A percentile compares a stretch with the other conserved stretches of the same genome.
These are phyloP conservation scores for Claviceps pusilla DNA, from an alignment of 2,329 filamentous ascomycete genomes.

Conservation along the genomic window DNA sequence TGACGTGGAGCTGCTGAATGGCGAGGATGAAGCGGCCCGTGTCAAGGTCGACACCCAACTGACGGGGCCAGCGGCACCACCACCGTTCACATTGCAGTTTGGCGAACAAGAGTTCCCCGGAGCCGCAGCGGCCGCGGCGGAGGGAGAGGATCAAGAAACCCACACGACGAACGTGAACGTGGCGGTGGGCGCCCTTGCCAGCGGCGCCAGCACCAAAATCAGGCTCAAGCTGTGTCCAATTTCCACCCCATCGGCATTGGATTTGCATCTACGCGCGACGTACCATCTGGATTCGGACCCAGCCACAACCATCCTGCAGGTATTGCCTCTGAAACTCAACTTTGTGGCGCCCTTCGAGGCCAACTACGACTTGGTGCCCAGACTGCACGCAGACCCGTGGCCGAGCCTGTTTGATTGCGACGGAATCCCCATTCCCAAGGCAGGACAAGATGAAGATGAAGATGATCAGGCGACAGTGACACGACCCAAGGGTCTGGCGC, in stretches of 20 bases:
- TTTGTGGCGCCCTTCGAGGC: conserved; percentile 80
- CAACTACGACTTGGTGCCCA: conserved; percentile 73
- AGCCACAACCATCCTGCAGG: conserved; percentile 67
- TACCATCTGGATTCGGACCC: conserved; percentile 71
- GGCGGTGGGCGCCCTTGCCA: conserved; percentile 31
- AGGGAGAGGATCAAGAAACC: conserved; percentile 25
- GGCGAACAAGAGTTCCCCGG: conserved; percentile 19
- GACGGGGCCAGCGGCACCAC: conserved; percentile 38
- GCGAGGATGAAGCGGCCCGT: conserved; percentile 64
- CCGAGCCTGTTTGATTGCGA: conserved; percentile 67
- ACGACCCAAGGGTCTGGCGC: conserved; percentile 47
- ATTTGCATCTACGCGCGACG: conserved; percentile 55
- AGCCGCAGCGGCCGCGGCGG: conserved; percentile 10
- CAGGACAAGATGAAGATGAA: conserved; percentile 9
- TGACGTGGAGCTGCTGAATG: conserved; percentile 58
- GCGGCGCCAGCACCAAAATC: conserved; percentile 26
- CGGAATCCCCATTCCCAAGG: conserved; percentile 26
- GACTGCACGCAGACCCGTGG: conserved; percentile 66
- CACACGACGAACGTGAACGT: conserved; percentile 21
- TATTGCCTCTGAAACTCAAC: conserved; percentile 50
- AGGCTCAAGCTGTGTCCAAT: conserved; percentile 36
- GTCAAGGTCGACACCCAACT: conserved; percentile 56
- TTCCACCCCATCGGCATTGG: conserved; percentile 39
- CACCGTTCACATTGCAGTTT: conserved; percentile 28
- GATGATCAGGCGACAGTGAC: conserved; percentile 4